Percentiles rank a stretch among this genome's conserved stretches.
Evolutionary conservation across 306 rosid genomes (phyloP).

Genomic region (Vachellia pachyceras): DNA sequence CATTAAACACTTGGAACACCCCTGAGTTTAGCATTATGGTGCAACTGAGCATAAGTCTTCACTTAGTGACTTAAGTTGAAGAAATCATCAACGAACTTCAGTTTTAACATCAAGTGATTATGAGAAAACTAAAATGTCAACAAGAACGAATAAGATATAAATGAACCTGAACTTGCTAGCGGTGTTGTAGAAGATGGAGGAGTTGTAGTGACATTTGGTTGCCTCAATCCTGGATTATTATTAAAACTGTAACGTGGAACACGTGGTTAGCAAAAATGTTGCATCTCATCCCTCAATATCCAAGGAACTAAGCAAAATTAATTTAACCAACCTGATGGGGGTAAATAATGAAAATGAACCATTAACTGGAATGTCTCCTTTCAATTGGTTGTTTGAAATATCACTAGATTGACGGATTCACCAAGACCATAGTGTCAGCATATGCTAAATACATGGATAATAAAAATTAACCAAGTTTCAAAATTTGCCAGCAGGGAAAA

Average conservation of each 20-base stretch:
- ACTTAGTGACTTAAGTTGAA: neutral
- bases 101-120: slow-evolving; percentile 19
- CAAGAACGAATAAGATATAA: slow-evolving; percentile 18
- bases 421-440: slow-evolving; percentile 39
- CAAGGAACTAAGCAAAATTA: slow-evolving; percentile 9
- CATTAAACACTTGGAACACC: slow-evolving; percentile 21
- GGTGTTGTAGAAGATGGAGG: slow-evolving; percentile 47
- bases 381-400: slow-evolving; percentile 73
- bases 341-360: slow-evolving; percentile 92
- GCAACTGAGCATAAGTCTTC: neutral
- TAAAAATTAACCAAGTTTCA: slow-evolving; percentile 15
- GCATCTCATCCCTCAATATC: slow-evolving; percentile 25
- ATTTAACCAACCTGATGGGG: slow-evolving; percentile 76
- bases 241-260: slow-evolving; percentile 61
- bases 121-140: slow-evolving; percentile 14
- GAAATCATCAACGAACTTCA: neutral
- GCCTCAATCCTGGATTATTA: slow-evolving; percentile 46
- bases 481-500: slow-evolving; percentile 19
- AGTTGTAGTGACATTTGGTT: slow-evolving; percentile 36
- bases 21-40: neutral
- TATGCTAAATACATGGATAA: slow-evolving; percentile 21
- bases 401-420: slow-evolving; percentile 68
- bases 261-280: slow-evolving; percentile 34
- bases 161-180: slow-evolving; percentile 55
- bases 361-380: slow-evolving; percentile 65